A percentile compares a stretch with the other conserved stretches of the same genome.
Conservation (phyloP, 2,329 filamentous ascomycete species). For the Exophiala phaeomuriformis region DNA sequence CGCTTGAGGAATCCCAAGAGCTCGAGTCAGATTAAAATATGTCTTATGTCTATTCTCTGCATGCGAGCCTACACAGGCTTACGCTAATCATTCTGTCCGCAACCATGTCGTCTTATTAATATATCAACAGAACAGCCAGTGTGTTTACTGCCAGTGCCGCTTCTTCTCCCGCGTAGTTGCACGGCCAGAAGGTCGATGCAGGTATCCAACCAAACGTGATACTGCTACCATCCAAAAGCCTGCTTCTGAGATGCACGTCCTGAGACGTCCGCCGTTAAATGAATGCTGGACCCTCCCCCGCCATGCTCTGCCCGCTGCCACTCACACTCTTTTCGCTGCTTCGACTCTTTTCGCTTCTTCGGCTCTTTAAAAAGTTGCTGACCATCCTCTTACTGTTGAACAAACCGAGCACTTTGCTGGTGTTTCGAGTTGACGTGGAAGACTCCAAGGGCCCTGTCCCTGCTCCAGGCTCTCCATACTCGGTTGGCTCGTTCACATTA, state of each 20-base stretch:
- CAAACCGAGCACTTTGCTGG: slow-evolving; percentile 14
- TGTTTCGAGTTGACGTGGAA: slow-evolving; percentile 5
- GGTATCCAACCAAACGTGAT: not conserved
- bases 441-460: slow-evolving; percentile 11
- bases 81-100: not conserved
- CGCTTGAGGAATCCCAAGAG: too few species aligned
- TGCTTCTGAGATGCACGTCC: not conserved
- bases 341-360: slow-evolving; percentile 5
- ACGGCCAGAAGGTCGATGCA: not conserved
- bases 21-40: too few species aligned
- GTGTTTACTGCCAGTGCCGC: not conserved
- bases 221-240: not conserved
- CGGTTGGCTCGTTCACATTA: not conserved
- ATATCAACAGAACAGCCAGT: not conserved
- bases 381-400: slow-evolving; percentile 26
- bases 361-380: slow-evolving; percentile 27
- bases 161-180: not conserved
- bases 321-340: slow-evolving; percentile 1
- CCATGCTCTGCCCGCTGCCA: slow-evolving; percentile 7
- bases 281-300: slow-evolving; percentile 11
- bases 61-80: not conserved
- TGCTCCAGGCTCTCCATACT: not conserved
- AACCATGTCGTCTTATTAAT: not conserved
- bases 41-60: not conserved
- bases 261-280: slow-evolving; percentile 1